Base-by-base conservation (phyloP, 2,329 filamentous ascomycete species). In the Tolypocladium ophioglossoides region DNA sequence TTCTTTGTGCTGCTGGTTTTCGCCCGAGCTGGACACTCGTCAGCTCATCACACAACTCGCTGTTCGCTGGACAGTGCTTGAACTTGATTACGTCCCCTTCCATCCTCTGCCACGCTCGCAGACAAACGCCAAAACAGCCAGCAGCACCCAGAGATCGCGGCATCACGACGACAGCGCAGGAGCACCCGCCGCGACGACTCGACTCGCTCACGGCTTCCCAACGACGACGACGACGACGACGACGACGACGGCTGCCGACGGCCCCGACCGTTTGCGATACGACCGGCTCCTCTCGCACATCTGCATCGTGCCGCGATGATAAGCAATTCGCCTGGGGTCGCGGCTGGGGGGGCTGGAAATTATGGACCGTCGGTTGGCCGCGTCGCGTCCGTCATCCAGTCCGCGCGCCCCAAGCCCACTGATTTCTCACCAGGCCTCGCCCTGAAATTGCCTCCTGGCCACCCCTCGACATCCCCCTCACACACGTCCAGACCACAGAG, bases 371-470 rank as follows among this genome's bases (percentile, higher is more conserved):
- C 53, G 56, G 59, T 61, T 62, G 61, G 60, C 56, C 54, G 55
- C 51, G 56, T 58, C 54, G 55, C 56, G 54, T 56, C 49, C 52
- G 49, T 52, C 49, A 46, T 39, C 34, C 53, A 41, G 38, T 52
- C 51, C 54, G 51, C 53, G 50, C 55, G 55, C 54, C 58, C 57
- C 59, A 57, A 54, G 54, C 53, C 58, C 61, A 58, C 54, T 59
- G 55, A 40, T 48, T 41, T 49, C 50, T 50, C 50, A 47, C 54
- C 51, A 41, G 50, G 57, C 55, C 40, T 55, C 53, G 53, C 57
- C 52, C 51, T 60, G 57, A 64, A 62, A 62, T 64, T 62, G 57
- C 57, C 52, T 58, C 53, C 58, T 55, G 48, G 54, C 52, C 55
- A 5, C 57, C 58, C 59, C 52, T 56, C 52, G 58, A 54, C 57